Base-by-base conservation (phyloP, 768 basidiomycete species). In the Chlorophyllum brunneum region DNA sequence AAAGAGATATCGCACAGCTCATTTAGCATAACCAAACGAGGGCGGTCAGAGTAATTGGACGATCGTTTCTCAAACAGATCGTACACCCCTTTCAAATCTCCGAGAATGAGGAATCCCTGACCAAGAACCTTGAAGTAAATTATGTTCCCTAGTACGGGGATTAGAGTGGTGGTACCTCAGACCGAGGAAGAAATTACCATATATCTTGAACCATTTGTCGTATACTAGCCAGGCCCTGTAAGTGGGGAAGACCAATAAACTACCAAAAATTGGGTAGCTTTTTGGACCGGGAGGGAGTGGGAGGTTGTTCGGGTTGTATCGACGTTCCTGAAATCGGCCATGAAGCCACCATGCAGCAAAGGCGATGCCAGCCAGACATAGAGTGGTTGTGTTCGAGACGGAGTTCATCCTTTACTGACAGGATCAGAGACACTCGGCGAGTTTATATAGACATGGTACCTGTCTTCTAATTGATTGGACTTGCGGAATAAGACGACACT, bases 81-180 rank as follows among this genome's bases (percentile, higher is more conserved):
- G 20, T 33, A 5, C 3, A 26, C 20, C 7, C 37, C 33, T 16
- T 27, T 8, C 23, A 31, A 24, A 5, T 24, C 44, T 13, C 54
- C 50, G 2, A 58, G 38, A 23, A 58, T 29, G 11, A 58, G 38
- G 20, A 58, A 30, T 11, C 37, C 37, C 26, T 58, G 57, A 3
- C 54, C 57, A 16, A 58, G 27, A 9, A 47, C 50, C 5, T 58
- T 46, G 31, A 58, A 26, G 34, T 58, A 58, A 13, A 55, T 37
- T 22, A 58, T 40, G 34, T 58, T 54, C 8, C 57, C 57, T 58
- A 16, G 15, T 7, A n/a, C 23, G 22, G 4, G 26, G n/a, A 3
- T n/a, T 24, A 13, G 4, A 23, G 24, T 5, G 9, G 4, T 23
- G 13, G 11, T 10, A 42, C 1, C 11, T 42, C 11, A 42, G 26